These are phyloP conservation scores for Taphrina betulina DNA, from an alignment of 1,139 yeast genomes.

Conservation along the genomic window DNA sequence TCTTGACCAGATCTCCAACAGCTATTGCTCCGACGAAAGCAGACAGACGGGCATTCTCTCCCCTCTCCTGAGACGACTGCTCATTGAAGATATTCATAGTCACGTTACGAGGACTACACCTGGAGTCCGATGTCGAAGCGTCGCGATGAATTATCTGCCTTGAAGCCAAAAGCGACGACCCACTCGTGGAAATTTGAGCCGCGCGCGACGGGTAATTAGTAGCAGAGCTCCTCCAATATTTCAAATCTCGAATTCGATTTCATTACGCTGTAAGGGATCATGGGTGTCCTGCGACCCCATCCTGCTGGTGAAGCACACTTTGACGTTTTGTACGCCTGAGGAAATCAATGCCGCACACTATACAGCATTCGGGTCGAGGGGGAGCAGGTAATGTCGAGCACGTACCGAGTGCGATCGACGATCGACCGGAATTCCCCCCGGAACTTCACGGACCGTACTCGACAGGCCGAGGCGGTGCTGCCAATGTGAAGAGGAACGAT, in stretches of 20 bases:
- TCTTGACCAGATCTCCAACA: slow-evolving; percentile 93
- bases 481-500: slow-evolving; percentile 20
- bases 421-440: slow-evolving; percentile 1
- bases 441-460: slow-evolving; percentile 12
- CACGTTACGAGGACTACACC: too few relatives aligned
- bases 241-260: too few relatives aligned
- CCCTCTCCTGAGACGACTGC: slow-evolving; percentile 96
- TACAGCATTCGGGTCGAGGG: slow-evolving; percentile 17
- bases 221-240: too few relatives aligned
- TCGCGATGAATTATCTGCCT: too few relatives aligned
- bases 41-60: slow-evolving; percentile 58
- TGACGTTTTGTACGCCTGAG: too few relatives aligned
- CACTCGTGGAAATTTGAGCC: too few relatives aligned
- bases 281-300: too few relatives aligned
- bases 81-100: slow-evolving; percentile 66
- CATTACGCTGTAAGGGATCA: too few relatives aligned
- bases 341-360: background rate
- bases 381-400: slow-evolving; percentile 10
- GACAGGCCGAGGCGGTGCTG: slow-evolving; percentile 24
- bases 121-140: too few relatives aligned
- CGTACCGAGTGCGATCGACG: background rate
- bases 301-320: too few relatives aligned
- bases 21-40: slow-evolving; percentile 99
- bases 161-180: too few relatives aligned
- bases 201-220: too few relatives aligned